Evolutionary conservation across 768 basidiomycete genomes (phyloP), one percentile per base, ranked within the genome.

Genomic region (Leccinum ochraceum): DNA sequence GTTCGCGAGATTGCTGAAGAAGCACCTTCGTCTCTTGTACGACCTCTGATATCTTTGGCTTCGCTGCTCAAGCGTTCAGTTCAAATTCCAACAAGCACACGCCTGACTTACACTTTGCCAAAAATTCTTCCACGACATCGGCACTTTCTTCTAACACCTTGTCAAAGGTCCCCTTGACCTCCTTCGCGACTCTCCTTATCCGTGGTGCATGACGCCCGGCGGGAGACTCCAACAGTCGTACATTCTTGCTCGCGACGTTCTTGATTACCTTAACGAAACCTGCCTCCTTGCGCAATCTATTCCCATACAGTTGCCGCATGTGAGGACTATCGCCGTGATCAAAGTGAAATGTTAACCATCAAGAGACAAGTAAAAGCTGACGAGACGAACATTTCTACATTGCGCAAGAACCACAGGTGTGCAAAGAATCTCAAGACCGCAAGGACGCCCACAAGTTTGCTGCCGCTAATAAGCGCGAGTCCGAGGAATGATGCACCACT

Each of bases 261-360:
- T 94, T 95, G 74, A 99, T 88, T 17, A 98, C 95, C 78, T 98
- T 97, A 66, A 96, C 93, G 64, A 98, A 91, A 55, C 97, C 97
- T 1, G 95, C 96, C 60, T 98, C 96, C 75, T 95, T 94, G 63
- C 97, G 88, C 13, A 99, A 79, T 13, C 90, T 87, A 69, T 95
- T 87, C 3, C 97, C 96, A 73, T 99, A 99, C 20, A 98, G 80
- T 71, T 93, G 94, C 62, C 85, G 87, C 97, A 98, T 98, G 76
- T 98, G 97, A n/a, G 97, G 97, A 66, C 96, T 98, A 57, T 50
- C 49, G 11, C 36, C 36, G 48, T 36, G 4, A 62, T 55, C 37
- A 58, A 39, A 46, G 55, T 9, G 11, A 59, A 39, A 20, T 2
- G 10, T 53, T 53, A 53, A 52, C 16, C n/a, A 10, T 44, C 1